These are phyloP conservation scores for Strobilomyces confusus DNA, from an alignment of 768 basidiomycete genomes.

Conservation along the genomic window DNA sequence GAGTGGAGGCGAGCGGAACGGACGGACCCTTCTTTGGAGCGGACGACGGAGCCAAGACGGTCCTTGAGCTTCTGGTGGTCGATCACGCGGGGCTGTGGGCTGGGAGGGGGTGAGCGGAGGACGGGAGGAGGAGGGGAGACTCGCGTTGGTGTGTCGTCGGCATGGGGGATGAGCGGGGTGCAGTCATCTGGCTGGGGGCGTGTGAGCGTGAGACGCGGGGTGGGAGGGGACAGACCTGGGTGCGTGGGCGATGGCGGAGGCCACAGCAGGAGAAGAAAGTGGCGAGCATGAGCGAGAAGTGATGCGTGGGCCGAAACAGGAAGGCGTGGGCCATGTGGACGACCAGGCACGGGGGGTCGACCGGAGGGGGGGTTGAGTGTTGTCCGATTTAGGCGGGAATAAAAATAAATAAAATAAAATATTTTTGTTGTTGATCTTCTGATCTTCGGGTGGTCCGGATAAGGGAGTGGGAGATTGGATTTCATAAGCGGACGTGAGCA, in stretches of 20 bases:
- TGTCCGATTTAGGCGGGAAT: constrained; percentile 28
- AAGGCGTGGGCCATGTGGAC: constrained; percentile 14
- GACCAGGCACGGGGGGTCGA: constrained; percentile 29
- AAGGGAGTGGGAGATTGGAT: constrained; percentile 26
- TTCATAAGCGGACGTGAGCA: constrained; percentile 43
- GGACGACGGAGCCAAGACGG: constrained; percentile 51
- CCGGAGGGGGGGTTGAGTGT: constrained; percentile 6
- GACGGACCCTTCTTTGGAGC: constrained; percentile 56
- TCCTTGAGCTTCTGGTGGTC: constrained; percentile 52
- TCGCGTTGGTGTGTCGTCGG: constrained; percentile 25
- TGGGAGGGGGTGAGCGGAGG: constrained; percentile 4
- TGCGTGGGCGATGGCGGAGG: constrained; percentile 19
- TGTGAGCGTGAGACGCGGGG: neutral
- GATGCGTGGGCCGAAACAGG: constrained; percentile 3
- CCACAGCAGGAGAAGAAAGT: constrained; percentile 29
- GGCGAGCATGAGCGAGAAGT: constrained; percentile 22
- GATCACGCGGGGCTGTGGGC: constrained; percentile 32
- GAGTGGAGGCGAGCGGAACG: neutral
- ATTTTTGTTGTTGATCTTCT: constrained; percentile 24
- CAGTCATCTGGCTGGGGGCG: constrained; percentile 17
- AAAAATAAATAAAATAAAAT: constrained; percentile 9
- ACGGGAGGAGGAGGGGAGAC: neutral
- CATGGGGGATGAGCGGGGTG: constrained; percentile 28
- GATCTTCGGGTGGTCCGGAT: constrained; percentile 30
- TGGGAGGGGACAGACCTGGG: constrained; percentile 9